Conservation (phyloP, 768 basidiomycete genomes). For the Tricholoma saponaceum region DNA sequence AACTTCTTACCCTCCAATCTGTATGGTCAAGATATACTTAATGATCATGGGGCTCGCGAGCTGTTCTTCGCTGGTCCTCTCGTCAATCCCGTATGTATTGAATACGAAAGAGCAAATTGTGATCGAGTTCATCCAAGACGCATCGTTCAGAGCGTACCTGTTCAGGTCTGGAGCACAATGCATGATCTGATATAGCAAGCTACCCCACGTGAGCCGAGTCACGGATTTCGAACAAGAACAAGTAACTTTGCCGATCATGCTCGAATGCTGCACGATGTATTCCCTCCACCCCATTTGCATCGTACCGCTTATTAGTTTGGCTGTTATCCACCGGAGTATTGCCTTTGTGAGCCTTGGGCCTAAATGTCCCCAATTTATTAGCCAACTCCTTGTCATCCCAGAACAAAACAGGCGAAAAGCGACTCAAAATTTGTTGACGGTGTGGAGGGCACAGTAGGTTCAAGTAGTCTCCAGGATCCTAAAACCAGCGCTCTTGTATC, state of each 20-base stretch:
- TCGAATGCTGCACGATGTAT: slow-evolving; percentile 40
- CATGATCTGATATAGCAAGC: slow-evolving; percentile 28
- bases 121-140: slow-evolving; percentile 27
- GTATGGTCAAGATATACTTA: background rate
- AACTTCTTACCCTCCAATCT: no score
- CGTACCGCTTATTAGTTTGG: slow-evolving; percentile 37
- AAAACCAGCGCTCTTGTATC: no score
- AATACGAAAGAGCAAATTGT: slow-evolving; percentile 33
- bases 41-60: no score
- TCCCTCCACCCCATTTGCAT: slow-evolving; percentile 12
- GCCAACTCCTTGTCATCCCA: slow-evolving; percentile 22
- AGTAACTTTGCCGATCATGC: slow-evolving; percentile 37
- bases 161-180: slow-evolving; percentile 15
- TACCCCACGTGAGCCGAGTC: slow-evolving; percentile 4
- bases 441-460: slow-evolving; percentile 10
- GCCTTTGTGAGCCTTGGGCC: slow-evolving; percentile 32
- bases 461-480: no score
- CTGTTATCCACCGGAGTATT: slow-evolving; percentile 33
- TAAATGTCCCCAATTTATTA: slow-evolving; percentile 35
- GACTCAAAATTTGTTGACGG: slow-evolving; percentile 32
- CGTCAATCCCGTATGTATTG: slow-evolving; percentile 30
- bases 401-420: slow-evolving; percentile 46
- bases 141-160: slow-evolving; percentile 26
- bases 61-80: slow-evolving; percentile 21
- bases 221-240: background rate